Evolutionary conservation across 2,329 filamentous ascomycete species (phyloP).

Genomic region (Botryosphaeria dothidea): DNA sequence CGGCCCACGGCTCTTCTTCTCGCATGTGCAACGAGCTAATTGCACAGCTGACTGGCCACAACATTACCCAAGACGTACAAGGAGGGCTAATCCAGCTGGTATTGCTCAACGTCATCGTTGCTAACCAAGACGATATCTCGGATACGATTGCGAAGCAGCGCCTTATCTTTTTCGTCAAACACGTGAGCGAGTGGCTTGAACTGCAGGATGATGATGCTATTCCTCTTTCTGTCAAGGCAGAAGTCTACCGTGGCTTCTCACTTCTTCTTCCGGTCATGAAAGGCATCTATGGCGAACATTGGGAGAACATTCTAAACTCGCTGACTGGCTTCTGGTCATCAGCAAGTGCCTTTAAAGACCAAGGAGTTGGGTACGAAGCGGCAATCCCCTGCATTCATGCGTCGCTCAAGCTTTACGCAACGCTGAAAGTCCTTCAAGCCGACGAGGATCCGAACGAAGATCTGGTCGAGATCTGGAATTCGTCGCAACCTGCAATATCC

Average conservation of each 20-base stretch:
- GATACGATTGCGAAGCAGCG: constrained; percentile 61
- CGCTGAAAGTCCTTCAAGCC: constrained; percentile 58
- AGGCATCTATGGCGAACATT: constrained; percentile 86
- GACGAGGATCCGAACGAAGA: constrained; percentile 79
- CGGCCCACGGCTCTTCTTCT: constrained; percentile 49
- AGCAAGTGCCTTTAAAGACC: not conserved
- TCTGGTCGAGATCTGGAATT: constrained; percentile 70
- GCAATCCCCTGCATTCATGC: constrained; percentile 63
- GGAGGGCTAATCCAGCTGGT: constrained; percentile 52
- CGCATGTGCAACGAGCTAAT: constrained; percentile 62
- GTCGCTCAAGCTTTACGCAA: constrained; percentile 69
- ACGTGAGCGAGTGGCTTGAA: constrained; percentile 69
- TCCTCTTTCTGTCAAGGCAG: constrained; percentile 57
- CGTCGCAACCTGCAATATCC: constrained; percentile 58
- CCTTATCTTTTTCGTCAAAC: constrained; percentile 78
- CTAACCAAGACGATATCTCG: constrained; percentile 49
- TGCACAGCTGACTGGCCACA: constrained; percentile 59
- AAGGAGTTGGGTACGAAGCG: constrained; percentile 1
- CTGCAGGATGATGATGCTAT: constrained; percentile 51
- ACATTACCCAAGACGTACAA: constrained; percentile 43
- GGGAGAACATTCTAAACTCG: constrained; percentile 56
- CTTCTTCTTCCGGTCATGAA: constrained; percentile 71
- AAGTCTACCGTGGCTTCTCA: constrained; percentile 53
- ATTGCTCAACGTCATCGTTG: constrained; percentile 56
- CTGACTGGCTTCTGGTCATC: constrained; percentile 39